A percentile compares a stretch with the other conserved stretches of the same genome.
Evolutionary conservation across 2,329 filamentous ascomycete species (phyloP).

Genomic region (Ophiostoma populinum): DNA sequence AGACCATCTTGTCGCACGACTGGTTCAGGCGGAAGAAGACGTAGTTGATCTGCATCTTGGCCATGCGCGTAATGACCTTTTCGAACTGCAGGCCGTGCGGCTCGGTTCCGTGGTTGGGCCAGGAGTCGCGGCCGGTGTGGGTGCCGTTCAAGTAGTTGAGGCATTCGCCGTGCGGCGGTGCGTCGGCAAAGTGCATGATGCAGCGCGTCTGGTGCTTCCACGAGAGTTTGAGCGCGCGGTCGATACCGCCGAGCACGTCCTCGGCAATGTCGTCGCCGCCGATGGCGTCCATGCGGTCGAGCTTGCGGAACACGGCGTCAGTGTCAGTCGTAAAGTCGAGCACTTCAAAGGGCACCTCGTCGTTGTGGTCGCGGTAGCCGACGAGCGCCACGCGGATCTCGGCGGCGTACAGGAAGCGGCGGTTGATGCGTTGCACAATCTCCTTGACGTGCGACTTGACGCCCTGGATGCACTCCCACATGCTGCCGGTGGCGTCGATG

Average conservation of each 20-base stretch:
- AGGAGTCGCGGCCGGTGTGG: too few relatives aligned
- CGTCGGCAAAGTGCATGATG: conserved; percentile 19
- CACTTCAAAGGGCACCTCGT: conserved; percentile 14
- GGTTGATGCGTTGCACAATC: conserved; percentile 18
- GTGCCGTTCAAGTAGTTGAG: conserved; percentile 13
- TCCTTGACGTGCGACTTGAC: conserved; percentile 19
- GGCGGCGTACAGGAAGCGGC: conserved; percentile 18
- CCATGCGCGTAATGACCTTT: conserved; percentile 13
- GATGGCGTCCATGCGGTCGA: conserved; percentile 12
- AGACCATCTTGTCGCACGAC: conserved; percentile 17
- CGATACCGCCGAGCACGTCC: conserved; percentile 20
- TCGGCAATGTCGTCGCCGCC: conserved; percentile 19
- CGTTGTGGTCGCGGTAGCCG: conserved; percentile 20
- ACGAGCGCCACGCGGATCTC: conserved; percentile 20
- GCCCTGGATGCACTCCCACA: conserved; percentile 17
- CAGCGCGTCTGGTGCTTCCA: conserved; percentile 20
- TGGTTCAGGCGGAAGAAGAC: conserved; percentile 16
- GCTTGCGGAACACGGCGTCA: conserved; percentile 13
- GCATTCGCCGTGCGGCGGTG: conserved; percentile 16
- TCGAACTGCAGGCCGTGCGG: conserved; percentile 16
- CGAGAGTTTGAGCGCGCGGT: conserved; percentile 15
- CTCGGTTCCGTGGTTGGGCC: conserved; percentile 12
- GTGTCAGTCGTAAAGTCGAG: conserved; percentile 17
- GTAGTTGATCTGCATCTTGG: conserved; percentile 17
- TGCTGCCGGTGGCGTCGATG: conserved; percentile 21